A percentile compares a stretch with the other conserved stretches of the same genome.
These are phyloP conservation scores for Xylariaceae sp. DNA, from an alignment of 2,329 filamentous ascomycete species.

Conservation along the genomic window DNA sequence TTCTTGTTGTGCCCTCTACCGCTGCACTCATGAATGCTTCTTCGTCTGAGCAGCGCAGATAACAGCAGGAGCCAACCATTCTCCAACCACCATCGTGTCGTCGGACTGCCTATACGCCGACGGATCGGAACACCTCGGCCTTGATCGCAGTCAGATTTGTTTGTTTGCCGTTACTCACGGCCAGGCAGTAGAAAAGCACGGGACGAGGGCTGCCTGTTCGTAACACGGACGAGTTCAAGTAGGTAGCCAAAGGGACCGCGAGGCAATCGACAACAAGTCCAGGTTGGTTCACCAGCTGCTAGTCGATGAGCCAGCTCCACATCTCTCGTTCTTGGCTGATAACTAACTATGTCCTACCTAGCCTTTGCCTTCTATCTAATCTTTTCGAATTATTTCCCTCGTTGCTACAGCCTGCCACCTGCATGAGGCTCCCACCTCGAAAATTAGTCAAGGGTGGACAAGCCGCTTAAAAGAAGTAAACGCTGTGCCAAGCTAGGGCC, in stretches of 20 bases:
- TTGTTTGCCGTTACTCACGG: conserved; percentile 8
- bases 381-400: neutral
- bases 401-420: conserved; percentile 10
- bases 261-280: neutral
- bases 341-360: neutral
- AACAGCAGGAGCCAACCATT: conserved; percentile 6
- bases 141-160: conserved; percentile 7
- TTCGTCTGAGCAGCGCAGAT: conserved; percentile 9
- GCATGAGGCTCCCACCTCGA: conserved; percentile 7
- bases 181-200: conserved; percentile 2
- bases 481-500: neutral
- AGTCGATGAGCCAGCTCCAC: neutral
- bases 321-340: neutral
- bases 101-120: neutral
- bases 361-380: neutral
- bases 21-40: conserved; percentile 3
- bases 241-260: neutral
- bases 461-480: neutral
- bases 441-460: neutral
- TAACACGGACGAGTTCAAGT: conserved; percentile 9
- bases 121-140: neutral
- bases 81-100: neutral
- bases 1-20: neutral
- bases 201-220: conserved; percentile 13
- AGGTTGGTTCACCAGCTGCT: conserved; percentile 2